Evolutionary conservation across 2,329 filamentous ascomycete species (phyloP), one percentile per base, ranked within the genome.

Genomic region (Corniculantispora saksenae): DNA sequence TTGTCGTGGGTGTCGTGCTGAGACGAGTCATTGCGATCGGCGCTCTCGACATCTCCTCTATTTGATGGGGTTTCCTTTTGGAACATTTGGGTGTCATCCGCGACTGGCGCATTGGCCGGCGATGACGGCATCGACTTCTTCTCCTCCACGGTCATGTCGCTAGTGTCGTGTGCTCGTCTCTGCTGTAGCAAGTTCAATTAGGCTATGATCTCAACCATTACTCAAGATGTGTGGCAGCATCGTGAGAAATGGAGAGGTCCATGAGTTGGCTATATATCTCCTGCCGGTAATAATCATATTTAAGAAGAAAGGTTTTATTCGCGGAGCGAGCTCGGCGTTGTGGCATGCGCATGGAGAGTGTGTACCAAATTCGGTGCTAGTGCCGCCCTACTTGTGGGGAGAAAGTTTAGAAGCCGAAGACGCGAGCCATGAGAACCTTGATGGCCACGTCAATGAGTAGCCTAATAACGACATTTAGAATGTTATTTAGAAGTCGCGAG

Each of bases 341-440:
- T 38, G 40, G n/a, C 25, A 29, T n/a, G 25, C 23, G 19, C 50
- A 27, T 23, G 23, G 38, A 12, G 45, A n/a, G 15, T 45, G 25
- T 10, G 45, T 45, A 43, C 45, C 21, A 19, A 45, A 48, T 32
- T 35, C 27, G 27, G 27, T 23, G 48, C 27, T 59, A 59, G 56
- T 27, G 56, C 25, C 27, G 56, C 17, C 32, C 6, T n/a, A 43
- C 25, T 10, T 45, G 57, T 38, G 43, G 56, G 29, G 56, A 48
- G 27, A 29, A n/a, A 38, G 15, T 50, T 45, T 29, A 60, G 57
- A 51, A 60, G 57, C 57, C 57, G 57, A 60, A 60, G 57, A 21
- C 38, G 57, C 57, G 57, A 60, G 57, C 45, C 25, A 21, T 60
- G 57, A 60, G 57, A 40, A 60, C 57, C 57, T 35, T 25, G 48